A percentile compares a stretch with the other conserved stretches of the same genome.
These are phyloP conservation scores for Yamadazyma membranifaciens DNA, from an alignment of 1,139 yeast species.

Conservation along the genomic window DNA sequence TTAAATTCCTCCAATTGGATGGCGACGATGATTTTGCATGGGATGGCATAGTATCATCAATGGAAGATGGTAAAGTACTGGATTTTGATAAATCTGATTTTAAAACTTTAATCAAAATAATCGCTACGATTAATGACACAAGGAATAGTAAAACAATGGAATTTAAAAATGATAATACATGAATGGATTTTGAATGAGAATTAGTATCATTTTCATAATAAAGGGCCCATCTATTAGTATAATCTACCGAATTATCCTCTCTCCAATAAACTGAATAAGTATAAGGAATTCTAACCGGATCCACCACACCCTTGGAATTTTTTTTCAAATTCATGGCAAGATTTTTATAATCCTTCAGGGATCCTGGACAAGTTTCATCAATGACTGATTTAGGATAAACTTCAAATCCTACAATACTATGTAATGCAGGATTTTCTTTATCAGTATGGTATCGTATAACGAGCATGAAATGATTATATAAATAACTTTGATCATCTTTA, in stretches of 20 bases:
- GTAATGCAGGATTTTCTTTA: slow-evolving; percentile 29
- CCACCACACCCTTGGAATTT: slow-evolving; percentile 19
- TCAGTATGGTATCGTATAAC: slow-evolving; percentile 74
- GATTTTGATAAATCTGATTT: slow-evolving; percentile 27
- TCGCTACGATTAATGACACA: slow-evolving; percentile 61
- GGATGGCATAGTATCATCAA: slow-evolving; percentile 1
- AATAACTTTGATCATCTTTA: slow-evolving; percentile 52
- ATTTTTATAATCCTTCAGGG: slow-evolving; percentile 55
- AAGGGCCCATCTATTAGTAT: slow-evolving; percentile 73
- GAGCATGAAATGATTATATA: slow-evolving; percentile 79
- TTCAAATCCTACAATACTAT: slow-evolving; percentile 84
- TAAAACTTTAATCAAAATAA: slow-evolving; percentile 56
- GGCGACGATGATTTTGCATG: slow-evolving; percentile 1
- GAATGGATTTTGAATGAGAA: slow-evolving; percentile 46
- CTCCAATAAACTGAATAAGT: slow-evolving; percentile 90
- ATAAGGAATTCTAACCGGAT: slow-evolving; percentile 53
- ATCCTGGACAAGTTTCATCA: slow-evolving; percentile 68
- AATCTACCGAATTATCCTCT: slow-evolving; percentile 68
- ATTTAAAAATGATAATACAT: slow-evolving; percentile 70
- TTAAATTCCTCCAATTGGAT: slow-evolving; percentile 50
- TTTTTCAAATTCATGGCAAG: slow-evolving; percentile 39
- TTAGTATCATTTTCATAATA: slow-evolving; percentile 60
- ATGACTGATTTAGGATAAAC: slow-evolving; percentile 82
- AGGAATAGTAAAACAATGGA: slow-evolving; percentile 60
- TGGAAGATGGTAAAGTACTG: slow-evolving; percentile 18